phyloP scores from a whole-genome alignment of 2,329 filamentous ascomycete species.

The Botrytis pseudocinerea region DNA sequence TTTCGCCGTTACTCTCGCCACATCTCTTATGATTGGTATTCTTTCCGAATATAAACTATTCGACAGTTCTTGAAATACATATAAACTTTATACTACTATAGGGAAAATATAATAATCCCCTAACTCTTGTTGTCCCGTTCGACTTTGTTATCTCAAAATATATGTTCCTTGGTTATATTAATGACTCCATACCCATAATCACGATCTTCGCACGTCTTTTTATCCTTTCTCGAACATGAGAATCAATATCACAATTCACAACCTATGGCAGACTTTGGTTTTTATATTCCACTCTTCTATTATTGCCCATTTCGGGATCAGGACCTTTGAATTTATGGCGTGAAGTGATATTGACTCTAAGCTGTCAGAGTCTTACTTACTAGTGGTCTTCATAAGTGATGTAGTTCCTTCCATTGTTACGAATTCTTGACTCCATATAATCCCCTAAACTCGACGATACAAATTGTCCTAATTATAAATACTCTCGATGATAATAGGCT shows the following conservation, averaged over 20 bases:
- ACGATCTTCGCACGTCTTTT: too few species aligned
- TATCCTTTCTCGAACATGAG: not conserved
- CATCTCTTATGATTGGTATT: too few species aligned
- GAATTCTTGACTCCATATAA: not conserved
- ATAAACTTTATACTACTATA: too few species aligned
- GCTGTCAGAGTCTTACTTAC: not conserved
- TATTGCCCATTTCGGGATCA: not conserved
- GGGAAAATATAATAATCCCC: too few species aligned
- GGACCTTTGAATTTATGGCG: not conserved
- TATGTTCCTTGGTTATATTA: not conserved
- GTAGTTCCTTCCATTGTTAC: not conserved
- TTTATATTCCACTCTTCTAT: not conserved
- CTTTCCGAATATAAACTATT: too few species aligned
- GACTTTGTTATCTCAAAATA: not conserved
- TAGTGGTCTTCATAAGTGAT: not conserved
- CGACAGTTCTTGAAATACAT: too few species aligned
- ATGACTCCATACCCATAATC: not conserved
- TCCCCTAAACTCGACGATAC: not conserved
- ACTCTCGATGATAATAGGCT: not conserved
- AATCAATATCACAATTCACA: not conserved
- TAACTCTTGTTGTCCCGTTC: not conserved
- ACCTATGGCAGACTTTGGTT: not conserved
- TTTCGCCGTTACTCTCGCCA: too few species aligned
- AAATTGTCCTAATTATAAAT: fast-evolving
- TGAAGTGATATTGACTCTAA: not conserved